These are phyloP conservation scores for Dactylellina sp. DNA, from an alignment of 2,329 filamentous ascomycete species.

Conservation along the genomic window DNA sequence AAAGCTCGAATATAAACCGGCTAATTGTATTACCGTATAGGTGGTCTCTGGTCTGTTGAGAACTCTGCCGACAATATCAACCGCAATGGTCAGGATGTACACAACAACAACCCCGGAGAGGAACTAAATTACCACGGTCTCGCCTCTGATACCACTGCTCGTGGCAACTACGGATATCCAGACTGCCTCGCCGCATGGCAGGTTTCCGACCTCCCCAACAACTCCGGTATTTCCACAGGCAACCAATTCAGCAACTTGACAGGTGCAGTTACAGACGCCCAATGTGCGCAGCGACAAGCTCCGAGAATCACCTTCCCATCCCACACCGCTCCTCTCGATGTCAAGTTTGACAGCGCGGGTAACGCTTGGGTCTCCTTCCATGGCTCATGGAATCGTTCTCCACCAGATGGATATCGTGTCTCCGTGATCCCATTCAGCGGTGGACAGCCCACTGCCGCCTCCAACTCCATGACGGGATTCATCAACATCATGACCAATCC, in stretches of 20 bases:
- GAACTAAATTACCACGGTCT: slow-evolving; percentile 79
- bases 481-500: slow-evolving; percentile 57
- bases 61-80: slow-evolving; percentile 76
- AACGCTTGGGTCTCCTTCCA: slow-evolving; percentile 77
- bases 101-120: slow-evolving; percentile 77
- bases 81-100: slow-evolving; percentile 72
- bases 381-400: slow-evolving; percentile 72
- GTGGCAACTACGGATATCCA: slow-evolving; percentile 76
- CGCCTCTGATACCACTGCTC: slow-evolving; percentile 67
- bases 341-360: slow-evolving; percentile 72
- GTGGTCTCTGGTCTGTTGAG: slow-evolving; percentile 73
- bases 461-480: slow-evolving; percentile 57
- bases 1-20: no score
- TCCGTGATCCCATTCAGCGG: slow-evolving; percentile 62
- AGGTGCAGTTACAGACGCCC: slow-evolving; percentile 65
- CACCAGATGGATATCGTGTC: slow-evolving; percentile 64
- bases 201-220: slow-evolving; percentile 66
- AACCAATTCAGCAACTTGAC: slow-evolving; percentile 67
- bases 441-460: slow-evolving; percentile 36
- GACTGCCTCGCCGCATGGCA: slow-evolving; percentile 76
- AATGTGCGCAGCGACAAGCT: slow-evolving; percentile 65
- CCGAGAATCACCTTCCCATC: slow-evolving; percentile 73
- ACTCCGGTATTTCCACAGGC: slow-evolving; percentile 65
- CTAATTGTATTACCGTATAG: slow-evolving; percentile 62
- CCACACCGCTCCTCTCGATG: slow-evolving; percentile 78